Conservation (phyloP, 257 asterid genomes). For the Coffea canephora region DNA sequence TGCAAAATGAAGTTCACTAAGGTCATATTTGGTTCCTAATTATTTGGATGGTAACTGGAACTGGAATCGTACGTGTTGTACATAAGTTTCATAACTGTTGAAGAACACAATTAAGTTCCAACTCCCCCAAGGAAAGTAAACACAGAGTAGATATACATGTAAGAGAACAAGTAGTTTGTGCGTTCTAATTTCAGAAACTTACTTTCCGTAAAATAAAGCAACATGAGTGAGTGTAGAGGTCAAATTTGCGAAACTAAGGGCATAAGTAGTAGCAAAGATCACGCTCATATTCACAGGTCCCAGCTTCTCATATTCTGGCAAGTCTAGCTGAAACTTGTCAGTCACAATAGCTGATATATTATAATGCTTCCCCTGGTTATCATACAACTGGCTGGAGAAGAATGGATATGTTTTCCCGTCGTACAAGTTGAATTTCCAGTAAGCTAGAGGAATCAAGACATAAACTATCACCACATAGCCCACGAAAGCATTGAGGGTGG, state of each 20-base stretch:
- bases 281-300: slow-evolving; percentile 51
- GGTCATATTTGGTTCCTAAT: no score
- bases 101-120: background rate
- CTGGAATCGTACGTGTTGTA: no score
- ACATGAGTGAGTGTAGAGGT: slow-evolving; percentile 64
- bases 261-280: slow-evolving; percentile 58
- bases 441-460: slow-evolving; percentile 39
- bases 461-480: slow-evolving; percentile 50
- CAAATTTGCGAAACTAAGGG: slow-evolving; percentile 63
- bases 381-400: slow-evolving; percentile 41
- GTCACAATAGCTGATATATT: slow-evolving; percentile 57
- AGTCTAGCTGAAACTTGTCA: slow-evolving; percentile 53
- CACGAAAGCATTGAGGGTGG: slow-evolving; percentile 46
- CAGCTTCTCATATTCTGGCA: slow-evolving; percentile 29
- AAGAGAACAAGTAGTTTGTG: background rate
- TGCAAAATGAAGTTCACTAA: background rate
- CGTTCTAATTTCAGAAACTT: slow-evolving; percentile 11
- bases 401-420: slow-evolving; percentile 59
- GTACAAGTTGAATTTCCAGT: slow-evolving; percentile 66
- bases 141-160: background rate
- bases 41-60: no score
- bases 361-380: slow-evolving; percentile 33
- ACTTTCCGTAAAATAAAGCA: slow-evolving; percentile 65
- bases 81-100: no score
- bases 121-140: background rate